Evolutionary conservation across 1,284 basidiomycete species (phyloP).

Genomic region (Ceratobasidium sp.): DNA sequence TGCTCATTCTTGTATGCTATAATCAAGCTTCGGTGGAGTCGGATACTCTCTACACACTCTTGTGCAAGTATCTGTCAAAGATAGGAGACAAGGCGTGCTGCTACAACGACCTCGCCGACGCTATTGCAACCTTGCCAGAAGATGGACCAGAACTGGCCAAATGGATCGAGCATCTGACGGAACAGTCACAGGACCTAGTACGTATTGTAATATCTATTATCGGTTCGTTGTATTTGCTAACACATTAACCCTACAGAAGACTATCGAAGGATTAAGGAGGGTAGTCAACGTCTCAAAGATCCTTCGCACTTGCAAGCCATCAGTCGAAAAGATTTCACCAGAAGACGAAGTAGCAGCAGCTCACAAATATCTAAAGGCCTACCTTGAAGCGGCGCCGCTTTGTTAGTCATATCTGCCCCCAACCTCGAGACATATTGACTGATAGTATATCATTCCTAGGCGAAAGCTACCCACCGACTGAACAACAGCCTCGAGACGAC

Average conservation of each 20-base stretch:
- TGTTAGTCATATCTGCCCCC: slow-evolving; percentile 56
- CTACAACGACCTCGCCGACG: slow-evolving; percentile 77
- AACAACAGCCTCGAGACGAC: slow-evolving; percentile 89
- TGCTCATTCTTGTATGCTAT: slow-evolving; percentile 41
- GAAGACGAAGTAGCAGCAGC: slow-evolving; percentile 24
- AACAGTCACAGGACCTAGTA: slow-evolving; percentile 49
- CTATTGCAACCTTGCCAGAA: slow-evolving; percentile 53
- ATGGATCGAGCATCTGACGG: slow-evolving; percentile 43
- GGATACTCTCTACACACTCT: slow-evolving; percentile 44
- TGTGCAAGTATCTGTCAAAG: slow-evolving; percentile 69
- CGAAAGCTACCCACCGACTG: slow-evolving; percentile 60
- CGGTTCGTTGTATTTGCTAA: not conserved
- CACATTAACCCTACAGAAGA: not conserved
- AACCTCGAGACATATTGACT: too few species aligned
- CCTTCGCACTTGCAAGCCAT: slow-evolving; percentile 30
- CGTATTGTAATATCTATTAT: slow-evolving; percentile 46
- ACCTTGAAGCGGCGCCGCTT: slow-evolving; percentile 62
- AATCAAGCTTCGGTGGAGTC: slow-evolving; percentile 26
- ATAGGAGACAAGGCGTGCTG: slow-evolving; percentile 86
- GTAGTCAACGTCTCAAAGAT: slow-evolving; percentile 33
- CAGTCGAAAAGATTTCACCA: slow-evolving; percentile 27
- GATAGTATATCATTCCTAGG: slow-evolving; percentile 21
- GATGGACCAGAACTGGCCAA: slow-evolving; percentile 53
- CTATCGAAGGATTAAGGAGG: slow-evolving; percentile 34
- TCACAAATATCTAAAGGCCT: slow-evolving; percentile 63